Percentiles rank a stretch among this genome's conserved stretches.
Conservation (phyloP, 2,329 filamentous ascomycete genomes). For the Metarhizium anisopliae region DNA sequence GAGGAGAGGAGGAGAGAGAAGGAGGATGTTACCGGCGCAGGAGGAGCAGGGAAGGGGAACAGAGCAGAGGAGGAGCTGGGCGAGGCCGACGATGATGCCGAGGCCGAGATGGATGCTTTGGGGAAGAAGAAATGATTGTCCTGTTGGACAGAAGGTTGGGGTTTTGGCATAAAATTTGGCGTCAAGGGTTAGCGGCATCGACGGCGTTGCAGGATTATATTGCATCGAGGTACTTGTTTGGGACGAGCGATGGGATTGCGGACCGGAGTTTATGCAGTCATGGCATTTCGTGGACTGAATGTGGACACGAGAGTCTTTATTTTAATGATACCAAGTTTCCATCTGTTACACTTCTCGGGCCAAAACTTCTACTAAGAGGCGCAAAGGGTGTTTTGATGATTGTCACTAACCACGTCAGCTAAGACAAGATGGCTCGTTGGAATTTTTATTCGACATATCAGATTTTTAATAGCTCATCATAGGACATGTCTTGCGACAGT, state of each 20-base stretch:
- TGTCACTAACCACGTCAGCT: too few relatives aligned
- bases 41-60: constrained; percentile 10
- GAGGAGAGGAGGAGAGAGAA: constrained; percentile 31
- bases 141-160: background rate
- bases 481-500: too few relatives aligned
- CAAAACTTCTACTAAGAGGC: too few relatives aligned
- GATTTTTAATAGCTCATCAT: too few relatives aligned
- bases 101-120: constrained; percentile 31
- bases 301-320: too few relatives aligned
- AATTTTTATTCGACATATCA: too few relatives aligned
- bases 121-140: constrained; percentile 26
- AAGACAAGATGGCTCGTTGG: too few relatives aligned
- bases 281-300: too few relatives aligned
- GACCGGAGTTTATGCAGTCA: too few relatives aligned
- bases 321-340: too few relatives aligned
- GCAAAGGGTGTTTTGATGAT: too few relatives aligned
- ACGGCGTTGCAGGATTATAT: background rate
- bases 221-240: background rate
- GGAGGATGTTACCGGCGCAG: constrained; percentile 7
- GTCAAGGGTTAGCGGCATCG: background rate
- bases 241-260: background rate
- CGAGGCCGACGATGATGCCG: constrained; percentile 41
- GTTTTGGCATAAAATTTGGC: background rate
- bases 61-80: constrained; percentile 41
- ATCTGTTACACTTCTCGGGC: too few relatives aligned